Base-by-base conservation (phyloP, 805 yeast genomes). In the Saccharomycopsis sp. region DNA sequence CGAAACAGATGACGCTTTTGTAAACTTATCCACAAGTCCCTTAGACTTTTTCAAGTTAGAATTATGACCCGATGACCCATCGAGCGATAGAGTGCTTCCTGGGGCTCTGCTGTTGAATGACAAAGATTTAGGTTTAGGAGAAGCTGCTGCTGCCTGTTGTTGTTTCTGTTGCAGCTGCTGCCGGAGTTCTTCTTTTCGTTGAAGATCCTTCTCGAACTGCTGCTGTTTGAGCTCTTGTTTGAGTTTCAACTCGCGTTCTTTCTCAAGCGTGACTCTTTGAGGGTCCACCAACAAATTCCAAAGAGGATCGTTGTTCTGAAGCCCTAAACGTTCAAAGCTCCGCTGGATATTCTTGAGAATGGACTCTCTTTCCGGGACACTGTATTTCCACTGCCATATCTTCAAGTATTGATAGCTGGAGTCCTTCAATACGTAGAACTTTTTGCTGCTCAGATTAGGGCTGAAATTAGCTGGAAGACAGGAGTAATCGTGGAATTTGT, bases 331-430 rank as follows among this genome's bases (percentile, higher is more conserved):
- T 20, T 57, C 56, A 49, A 62, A 62, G 12, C 62, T 58, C 5
- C 56, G 52, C 3, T 17, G 23, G 57, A 62, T 56, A 42, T 59
- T 62, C 15, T 34, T 51, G 51, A 57, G 47, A 20, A 62, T 52
- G 29, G 34, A 19, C 9, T 38, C 38, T 38, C 61, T 24, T 20
- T 55, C 51, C 19, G 7, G 17, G 2, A 41, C n/a, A 20, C 51
- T 25, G 47, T 62, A 62, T 24, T 42, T 54, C 62, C 62, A 62
- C 12, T 57, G 50, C 64, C 64, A 62, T 12, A 62, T 41, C 15
- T 52, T 55, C 29, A 62, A 25, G 23, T 57, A 29, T 42, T 55
- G 59, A 23, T 62, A 62, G 2, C 56, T 9, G 15, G 56, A 38
- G 49, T 62, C 64, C 25, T 59, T 59, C 44, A 62, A 55, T 23